A percentile compares a stretch with the other conserved stretches of the same genome.
These are phyloP conservation scores for Gastrodia elata DNA, from an alignment of 106 monocot species.

Conservation along the genomic window DNA sequence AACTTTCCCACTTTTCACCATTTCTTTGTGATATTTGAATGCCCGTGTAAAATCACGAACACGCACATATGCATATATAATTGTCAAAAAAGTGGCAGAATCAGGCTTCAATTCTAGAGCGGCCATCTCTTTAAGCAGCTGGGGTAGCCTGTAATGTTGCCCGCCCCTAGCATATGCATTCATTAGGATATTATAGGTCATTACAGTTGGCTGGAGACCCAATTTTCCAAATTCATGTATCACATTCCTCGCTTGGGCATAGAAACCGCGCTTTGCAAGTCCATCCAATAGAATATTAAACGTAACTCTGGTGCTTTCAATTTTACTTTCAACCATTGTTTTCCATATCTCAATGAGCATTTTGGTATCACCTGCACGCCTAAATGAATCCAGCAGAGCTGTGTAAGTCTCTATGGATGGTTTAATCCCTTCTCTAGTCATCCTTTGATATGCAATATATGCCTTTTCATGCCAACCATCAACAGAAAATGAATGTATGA, in stretches of 20 bases:
- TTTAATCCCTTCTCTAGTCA: conserved; percentile 51
- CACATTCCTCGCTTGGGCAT: conserved; percentile 84
- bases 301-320: conserved; percentile 71
- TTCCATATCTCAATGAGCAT: conserved; percentile 77
- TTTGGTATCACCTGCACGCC: conserved; percentile 56
- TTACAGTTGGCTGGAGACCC: conserved; percentile 57
- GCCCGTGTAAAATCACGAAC: conserved; percentile 82
- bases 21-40: conserved; percentile 83
- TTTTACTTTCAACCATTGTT: conserved; percentile 70
- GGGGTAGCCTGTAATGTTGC: conserved; percentile 80
- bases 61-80: conserved; percentile 90
- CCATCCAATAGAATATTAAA: conserved; percentile 84
- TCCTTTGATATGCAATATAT: conserved; percentile 49
- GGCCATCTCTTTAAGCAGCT: conserved; percentile 80
- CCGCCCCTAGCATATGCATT: conserved; percentile 95
- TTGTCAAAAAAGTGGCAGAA: conserved; percentile 74
- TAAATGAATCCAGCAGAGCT: conserved; percentile 68
- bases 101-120: conserved; percentile 66
- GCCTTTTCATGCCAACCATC: conserved; percentile 88
- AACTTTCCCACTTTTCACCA: conserved; percentile 70
- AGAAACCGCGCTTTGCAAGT: conserved; percentile 86
- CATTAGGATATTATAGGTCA: conserved; percentile 98
- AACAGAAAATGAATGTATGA: conserved; percentile 88
- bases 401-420: conserved; percentile 89
- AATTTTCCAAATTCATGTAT: conserved; percentile 64